These are phyloP conservation scores for Rhizopogon salebrosus DNA, from an alignment of 768 basidiomycete species.

Conservation along the genomic window DNA sequence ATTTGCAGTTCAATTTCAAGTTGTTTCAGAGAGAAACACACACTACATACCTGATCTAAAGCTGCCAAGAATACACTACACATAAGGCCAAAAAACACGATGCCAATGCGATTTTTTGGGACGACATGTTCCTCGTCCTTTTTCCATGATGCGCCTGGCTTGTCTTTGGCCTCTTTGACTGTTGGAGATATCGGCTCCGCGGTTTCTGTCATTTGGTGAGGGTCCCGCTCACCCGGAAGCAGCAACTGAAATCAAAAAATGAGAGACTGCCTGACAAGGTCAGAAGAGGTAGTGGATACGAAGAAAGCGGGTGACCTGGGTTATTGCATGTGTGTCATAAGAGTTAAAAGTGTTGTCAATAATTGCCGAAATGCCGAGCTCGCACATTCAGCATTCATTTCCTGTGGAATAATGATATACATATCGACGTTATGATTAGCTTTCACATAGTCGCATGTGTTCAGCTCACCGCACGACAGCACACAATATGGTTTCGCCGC, in stretches of 20 bases:
- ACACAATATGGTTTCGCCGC: too few relatives aligned
- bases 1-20: neutral
- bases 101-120: slow-evolving; percentile 35
- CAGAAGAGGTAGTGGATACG: neutral
- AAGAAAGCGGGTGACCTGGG: neutral
- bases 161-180: slow-evolving; percentile 4
- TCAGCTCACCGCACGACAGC: too few relatives aligned
- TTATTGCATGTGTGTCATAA: neutral
- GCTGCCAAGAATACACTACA: slow-evolving; percentile 40
- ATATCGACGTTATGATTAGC: too few relatives aligned
- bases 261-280: neutral
- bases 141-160: slow-evolving; percentile 34
- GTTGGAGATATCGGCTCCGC: neutral
- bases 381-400: neutral
- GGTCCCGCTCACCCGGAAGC: neutral
- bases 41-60: slow-evolving; percentile 35
- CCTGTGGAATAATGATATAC: too few relatives aligned
- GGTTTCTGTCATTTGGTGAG: neutral
- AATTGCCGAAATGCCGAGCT: neutral
- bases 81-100: slow-evolving; percentile 43
- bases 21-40: neutral
- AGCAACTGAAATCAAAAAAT: neutral
- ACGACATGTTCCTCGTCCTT: slow-evolving; percentile 34
- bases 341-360: neutral
- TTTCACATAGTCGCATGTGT: too few relatives aligned